A percentile compares a stretch with the other conserved stretches of the same genome.
phyloP scores from a whole-genome alignment of 164 flowering plant genomes.

The Macadamia integrifolia region DNA sequence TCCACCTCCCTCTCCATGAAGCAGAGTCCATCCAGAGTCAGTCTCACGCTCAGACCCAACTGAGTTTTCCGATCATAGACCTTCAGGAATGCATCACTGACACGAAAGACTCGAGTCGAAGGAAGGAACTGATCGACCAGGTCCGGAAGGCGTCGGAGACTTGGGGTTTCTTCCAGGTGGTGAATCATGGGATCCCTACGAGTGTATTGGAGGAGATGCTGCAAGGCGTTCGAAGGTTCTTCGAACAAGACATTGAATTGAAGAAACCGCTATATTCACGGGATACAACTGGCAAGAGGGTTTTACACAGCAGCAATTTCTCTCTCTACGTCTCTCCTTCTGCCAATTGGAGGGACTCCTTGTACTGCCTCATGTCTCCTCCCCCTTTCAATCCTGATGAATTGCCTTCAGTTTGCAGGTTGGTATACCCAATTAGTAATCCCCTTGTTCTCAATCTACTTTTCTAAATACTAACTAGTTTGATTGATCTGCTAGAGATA shows the following conservation, averaged over 20 bases:
- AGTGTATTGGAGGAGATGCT: conserved; percentile 35
- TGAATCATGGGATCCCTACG: conserved; percentile 47
- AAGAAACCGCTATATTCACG: conserved; percentile 30
- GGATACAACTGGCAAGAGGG: conserved; percentile 10
- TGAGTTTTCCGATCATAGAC: conserved; percentile 26
- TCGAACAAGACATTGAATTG: conserved; percentile 35
- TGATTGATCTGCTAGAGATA: conserved; percentile 19
- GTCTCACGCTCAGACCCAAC: no score
- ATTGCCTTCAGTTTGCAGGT: conserved; percentile 33
- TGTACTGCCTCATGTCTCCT: conserved; percentile 19
- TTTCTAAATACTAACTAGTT: no score
- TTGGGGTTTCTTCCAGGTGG: conserved; percentile 52
- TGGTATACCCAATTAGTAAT: not conserved
- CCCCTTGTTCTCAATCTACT: no score
- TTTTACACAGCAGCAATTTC: conserved; percentile 21
- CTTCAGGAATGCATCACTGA: conserved; percentile 11
- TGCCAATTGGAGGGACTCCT: conserved; percentile 38
- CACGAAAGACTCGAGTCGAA: conserved; percentile 1
- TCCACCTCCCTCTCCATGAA: no score
- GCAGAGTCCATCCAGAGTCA: no score
- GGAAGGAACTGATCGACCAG: conserved; percentile 16
- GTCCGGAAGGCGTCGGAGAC: conserved; percentile 29
- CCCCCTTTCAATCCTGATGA: conserved; percentile 17
- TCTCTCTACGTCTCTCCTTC: conserved; percentile 18
- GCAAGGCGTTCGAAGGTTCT: conserved; percentile 29